A percentile compares a stretch with the other conserved stretches of the same genome.
phyloP scores from a whole-genome alignment of 768 basidiomycete species.

The Rhodosporidiobolus odoratus region DNA sequence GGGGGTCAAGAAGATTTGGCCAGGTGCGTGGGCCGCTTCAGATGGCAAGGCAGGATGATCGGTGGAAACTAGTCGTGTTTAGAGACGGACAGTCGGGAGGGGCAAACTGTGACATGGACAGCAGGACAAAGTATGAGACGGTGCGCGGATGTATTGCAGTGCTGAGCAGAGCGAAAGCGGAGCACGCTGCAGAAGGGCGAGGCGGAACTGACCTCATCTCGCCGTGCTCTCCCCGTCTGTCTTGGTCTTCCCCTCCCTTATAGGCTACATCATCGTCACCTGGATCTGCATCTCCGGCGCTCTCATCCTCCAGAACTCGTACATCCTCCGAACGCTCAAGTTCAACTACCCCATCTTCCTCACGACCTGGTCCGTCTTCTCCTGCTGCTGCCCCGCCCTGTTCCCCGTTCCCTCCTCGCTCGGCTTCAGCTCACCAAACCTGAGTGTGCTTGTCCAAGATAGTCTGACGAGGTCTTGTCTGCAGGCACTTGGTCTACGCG shows the following conservation, averaged over 20 bases:
- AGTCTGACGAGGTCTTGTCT: slow-evolving; percentile 17
- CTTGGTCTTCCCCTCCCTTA: not conserved
- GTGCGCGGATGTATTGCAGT: too few relatives aligned
- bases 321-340: slow-evolving; percentile 53
- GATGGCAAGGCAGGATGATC: not conserved
- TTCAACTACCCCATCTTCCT: slow-evolving; percentile 90
- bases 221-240: not conserved
- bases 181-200: too few relatives aligned
- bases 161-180: too few relatives aligned
- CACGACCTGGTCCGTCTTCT: slow-evolving; percentile 75
- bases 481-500: slow-evolving; percentile 39
- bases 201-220: not conserved
- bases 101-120: too few relatives aligned
- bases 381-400: not conserved
- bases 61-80: too few relatives aligned
- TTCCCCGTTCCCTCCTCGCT: not conserved
- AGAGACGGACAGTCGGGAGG: too few relatives aligned
- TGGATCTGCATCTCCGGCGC: slow-evolving; percentile 52
- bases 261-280: slow-evolving; percentile 65
- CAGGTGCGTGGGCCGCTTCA: slow-evolving; percentile 9
- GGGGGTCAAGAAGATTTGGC: slow-evolving; percentile 38
- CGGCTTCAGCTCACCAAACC: not conserved
- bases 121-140: too few relatives aligned
- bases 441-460: too few relatives aligned
- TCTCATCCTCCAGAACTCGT: slow-evolving; percentile 68